Base-by-base conservation (phyloP, 306 rosid genomes). In the Mimosa pudica region DNA sequence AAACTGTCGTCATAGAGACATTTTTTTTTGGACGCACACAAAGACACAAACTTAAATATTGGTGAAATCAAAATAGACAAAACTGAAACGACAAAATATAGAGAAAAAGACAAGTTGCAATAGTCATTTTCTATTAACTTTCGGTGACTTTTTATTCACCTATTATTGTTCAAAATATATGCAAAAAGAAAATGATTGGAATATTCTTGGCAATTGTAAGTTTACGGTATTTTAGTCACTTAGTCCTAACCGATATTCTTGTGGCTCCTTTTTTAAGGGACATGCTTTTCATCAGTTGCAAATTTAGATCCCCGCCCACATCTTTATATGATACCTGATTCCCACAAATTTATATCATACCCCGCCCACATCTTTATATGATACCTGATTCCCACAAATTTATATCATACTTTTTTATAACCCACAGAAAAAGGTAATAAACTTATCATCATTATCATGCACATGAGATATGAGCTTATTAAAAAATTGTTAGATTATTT, bases 221-320 rank as follows among this genome's bases (percentile, higher is more conserved):
- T 32, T 2, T 18, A n/a, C n/a, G 48, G 10, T 13, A 77, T 4
- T 51, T 51, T 33, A 6, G 30, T 77, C 65, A 4, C 51, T 51
- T 33, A 6, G 30, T 77, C 65, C 12, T 42, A 67, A 54, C 36
- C 51, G n/a, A 18, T 62, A 76, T 41, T 62, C 32, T 6, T 33
- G 4, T n/a, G 76, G 78, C 66, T 80, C 79, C 66, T 72, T 73
- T 48, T 64, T 57, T 13, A 48, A 61, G 33, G 74, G 70, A n/a
- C 70, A 30, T 67, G 48, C 71, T 42, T 79, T 73, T 14, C 76
- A 74, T 65, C 51, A 73, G 44, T 79, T 84, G 86, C 80, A 77
- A 79, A 80, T 86, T 87, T 78, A 32, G 74, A 84, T 83, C 77
- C 75, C 80, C 70, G 60, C 64, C 84, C 81, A 85, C 74, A 68